Conservation (phyloP, 1,284 basidiomycete species). For the Wallemia hederae region DNA sequence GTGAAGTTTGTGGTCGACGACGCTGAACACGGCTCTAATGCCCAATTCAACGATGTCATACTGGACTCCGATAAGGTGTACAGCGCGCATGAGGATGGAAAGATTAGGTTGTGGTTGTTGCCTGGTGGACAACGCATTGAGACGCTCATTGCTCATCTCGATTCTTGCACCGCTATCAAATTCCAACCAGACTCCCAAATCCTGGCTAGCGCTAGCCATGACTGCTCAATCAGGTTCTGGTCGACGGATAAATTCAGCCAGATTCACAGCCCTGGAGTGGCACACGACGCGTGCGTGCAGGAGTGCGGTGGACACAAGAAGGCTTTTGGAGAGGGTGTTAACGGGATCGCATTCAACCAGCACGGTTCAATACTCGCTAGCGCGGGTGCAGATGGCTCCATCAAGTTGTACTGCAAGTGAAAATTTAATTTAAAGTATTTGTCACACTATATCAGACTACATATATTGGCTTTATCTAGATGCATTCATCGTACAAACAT, state of each 20-base stretch:
- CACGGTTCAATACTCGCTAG: conserved; percentile 50
- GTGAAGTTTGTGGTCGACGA: conserved; percentile 20
- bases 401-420: conserved; percentile 1
- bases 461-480: conserved; percentile 2
- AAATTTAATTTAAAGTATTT: neutral
- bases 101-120: conserved; percentile 66
- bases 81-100: conserved; percentile 77
- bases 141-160: conserved; percentile 67
- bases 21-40: neutral
- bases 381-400: neutral
- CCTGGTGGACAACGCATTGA: conserved; percentile 52
- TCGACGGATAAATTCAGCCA: conserved; percentile 48
- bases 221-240: conserved; percentile 87
- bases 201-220: conserved; percentile 67
- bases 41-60: neutral
- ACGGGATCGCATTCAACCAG: conserved; percentile 51
- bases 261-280: conserved; percentile 2
- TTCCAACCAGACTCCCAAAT: conserved; percentile 63
- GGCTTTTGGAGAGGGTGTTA: conserved; percentile 66
- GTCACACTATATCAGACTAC: neutral
- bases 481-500: conserved; percentile 4
- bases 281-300: conserved; percentile 35
- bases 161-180: conserved; percentile 65
- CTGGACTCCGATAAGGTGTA: conserved; percentile 18
- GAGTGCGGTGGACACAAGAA: conserved; percentile 60